These are phyloP conservation scores for Colletotrichum liaoningense DNA, from an alignment of 2,329 filamentous ascomycete species.

Conservation along the genomic window DNA sequence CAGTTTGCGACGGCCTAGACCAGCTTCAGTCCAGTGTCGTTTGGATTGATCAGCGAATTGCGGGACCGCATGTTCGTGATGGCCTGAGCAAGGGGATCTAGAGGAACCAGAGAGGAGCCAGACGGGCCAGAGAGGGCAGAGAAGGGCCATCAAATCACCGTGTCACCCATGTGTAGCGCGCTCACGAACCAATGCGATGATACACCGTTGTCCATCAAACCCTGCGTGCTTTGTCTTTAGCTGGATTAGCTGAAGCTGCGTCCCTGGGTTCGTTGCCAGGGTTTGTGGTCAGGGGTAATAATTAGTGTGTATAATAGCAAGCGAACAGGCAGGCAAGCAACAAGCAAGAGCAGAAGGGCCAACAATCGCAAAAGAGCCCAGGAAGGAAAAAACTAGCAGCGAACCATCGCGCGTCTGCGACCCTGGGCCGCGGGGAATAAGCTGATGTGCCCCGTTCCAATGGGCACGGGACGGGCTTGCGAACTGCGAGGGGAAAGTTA, in stretches of 20 bases:
- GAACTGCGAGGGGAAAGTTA: constrained; percentile 9
- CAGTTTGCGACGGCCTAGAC: no score
- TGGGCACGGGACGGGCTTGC: background rate
- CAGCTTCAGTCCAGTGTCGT: background rate
- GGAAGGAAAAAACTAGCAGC: background rate
- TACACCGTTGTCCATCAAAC: constrained; percentile 2
- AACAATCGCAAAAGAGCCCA: background rate
- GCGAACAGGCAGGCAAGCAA: background rate
- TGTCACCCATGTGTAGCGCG: background rate
- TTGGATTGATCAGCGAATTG: constrained; percentile 6
- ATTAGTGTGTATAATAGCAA: background rate
- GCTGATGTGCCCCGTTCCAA: constrained; percentile 20
- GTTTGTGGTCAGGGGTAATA: background rate
- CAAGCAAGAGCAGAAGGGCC: background rate
- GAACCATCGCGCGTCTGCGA: constrained; percentile 1
- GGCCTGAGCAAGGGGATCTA: background rate
- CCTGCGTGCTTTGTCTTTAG: background rate
- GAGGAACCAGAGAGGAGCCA: background rate
- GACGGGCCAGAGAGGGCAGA: no score
- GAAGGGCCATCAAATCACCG: background rate
- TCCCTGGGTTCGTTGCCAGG: background rate
- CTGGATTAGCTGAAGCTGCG: background rate
- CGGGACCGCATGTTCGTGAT: constrained; percentile 10
- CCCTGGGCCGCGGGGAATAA: constrained; percentile 20
- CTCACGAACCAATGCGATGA: background rate